Evolutionary conservation across 495 filamentous ascomycete genomes (phyloP), one percentile per base, ranked within the genome.

Genomic region (Daldinia caldariorum): DNA sequence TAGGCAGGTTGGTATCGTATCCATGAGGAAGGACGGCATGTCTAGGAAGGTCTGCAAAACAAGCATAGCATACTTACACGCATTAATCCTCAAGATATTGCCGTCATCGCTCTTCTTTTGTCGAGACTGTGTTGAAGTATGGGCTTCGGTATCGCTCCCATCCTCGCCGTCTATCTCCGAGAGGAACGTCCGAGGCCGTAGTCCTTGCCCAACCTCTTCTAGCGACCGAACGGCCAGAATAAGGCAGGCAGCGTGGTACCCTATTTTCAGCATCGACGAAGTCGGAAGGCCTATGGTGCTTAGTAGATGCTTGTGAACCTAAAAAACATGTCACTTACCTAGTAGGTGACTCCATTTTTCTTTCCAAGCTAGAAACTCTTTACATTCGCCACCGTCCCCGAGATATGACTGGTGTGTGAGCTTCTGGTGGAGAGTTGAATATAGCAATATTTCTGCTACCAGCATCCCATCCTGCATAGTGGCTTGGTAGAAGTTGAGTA

Each of bases 401-500:
- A 73, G 69, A 43, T 72, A 74, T 3, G 69, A 72, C 50, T 76
- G 71, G 22, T 74, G 66, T 9, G 70, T 54, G 10, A 76, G 51
- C 53, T 76, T 76, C 20, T 74, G 66, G 47, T 76, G 74, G 4
- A 76, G 55, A 9, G 64, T 61, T 9, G 74, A 76, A 39, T 72
- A 76, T 3, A 76, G 51, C 13, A 70, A 65, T 53, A 76, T 76
- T 54, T 76, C 74, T 20, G 74, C 74, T 6, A 76, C 74, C 4
- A 76, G 72, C 74, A 76, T 76, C 35, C 74, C 74, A 39, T 76
- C 74, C 32, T 76, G 74, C 72, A 76, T 74, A 1, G 74, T 76
- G 18, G 74, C 74, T 38, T 72, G 69, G 58, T 76, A 76, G 61
- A 76, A 76, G 56, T 72, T 76, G 16, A 74, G 74, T 16, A 76